Percentiles rank a stretch among this genome's conserved stretches.
These are phyloP conservation scores for Phytophthora sojae DNA, from an alignment of 352 stramenopile genomes.

Conservation along the genomic window DNA sequence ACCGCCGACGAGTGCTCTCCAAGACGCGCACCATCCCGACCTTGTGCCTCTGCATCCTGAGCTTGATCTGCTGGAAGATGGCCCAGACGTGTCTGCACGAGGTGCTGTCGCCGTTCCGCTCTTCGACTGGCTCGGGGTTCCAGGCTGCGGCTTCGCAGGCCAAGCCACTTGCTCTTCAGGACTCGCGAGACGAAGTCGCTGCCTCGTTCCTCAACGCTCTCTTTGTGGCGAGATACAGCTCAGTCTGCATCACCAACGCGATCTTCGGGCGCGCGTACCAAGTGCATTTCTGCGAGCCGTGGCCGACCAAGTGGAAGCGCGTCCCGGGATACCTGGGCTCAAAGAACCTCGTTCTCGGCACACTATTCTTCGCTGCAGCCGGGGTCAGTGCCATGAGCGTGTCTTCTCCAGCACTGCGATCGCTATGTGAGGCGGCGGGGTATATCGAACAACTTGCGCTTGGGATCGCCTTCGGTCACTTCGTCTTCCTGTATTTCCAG, in stretches of 20 bases:
- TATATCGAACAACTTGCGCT: slow-evolving; percentile 62
- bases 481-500: slow-evolving; percentile 37
- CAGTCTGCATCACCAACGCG: slow-evolving; percentile 39
- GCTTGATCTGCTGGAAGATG: slow-evolving; percentile 58
- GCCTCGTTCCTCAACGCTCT: slow-evolving; percentile 57
- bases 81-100: slow-evolving; percentile 51
- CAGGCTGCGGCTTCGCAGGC: background rate
- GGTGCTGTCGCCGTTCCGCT: slow-evolving; percentile 25
- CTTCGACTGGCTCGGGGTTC: background rate
- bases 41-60: slow-evolving; percentile 58
- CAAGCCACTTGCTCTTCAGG: slow-evolving; percentile 7
- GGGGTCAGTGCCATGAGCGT: slow-evolving; percentile 51
- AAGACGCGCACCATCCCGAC: slow-evolving; percentile 39
- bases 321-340: slow-evolving; percentile 68
- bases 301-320: slow-evolving; percentile 53
- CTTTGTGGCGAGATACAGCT: slow-evolving; percentile 51
- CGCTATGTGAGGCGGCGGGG: slow-evolving; percentile 54
- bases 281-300: slow-evolving; percentile 54
- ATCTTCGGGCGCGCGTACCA: slow-evolving; percentile 62
- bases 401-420: slow-evolving; percentile 44
- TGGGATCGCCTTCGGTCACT: slow-evolving; percentile 42
- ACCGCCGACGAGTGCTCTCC: slow-evolving; percentile 39
- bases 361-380: slow-evolving; percentile 56
- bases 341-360: slow-evolving; percentile 66
- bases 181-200: slow-evolving; percentile 25